phyloP scores from a whole-genome alignment of 2,329 filamentous ascomycete genomes.

The Dactylella cylindrospora region DNA sequence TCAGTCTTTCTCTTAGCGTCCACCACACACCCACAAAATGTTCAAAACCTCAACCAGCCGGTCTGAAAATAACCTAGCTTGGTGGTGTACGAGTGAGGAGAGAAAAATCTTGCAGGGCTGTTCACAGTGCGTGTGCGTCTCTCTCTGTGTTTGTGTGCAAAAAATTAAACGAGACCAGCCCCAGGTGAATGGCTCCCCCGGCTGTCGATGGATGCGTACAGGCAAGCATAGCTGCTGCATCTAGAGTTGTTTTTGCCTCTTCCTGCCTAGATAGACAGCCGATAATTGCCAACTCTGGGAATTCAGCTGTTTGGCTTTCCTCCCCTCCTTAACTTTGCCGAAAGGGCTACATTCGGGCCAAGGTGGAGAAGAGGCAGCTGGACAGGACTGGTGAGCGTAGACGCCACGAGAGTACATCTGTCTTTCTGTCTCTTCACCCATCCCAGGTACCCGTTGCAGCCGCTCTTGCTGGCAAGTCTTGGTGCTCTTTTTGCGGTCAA shows the following conservation, averaged over 20 bases:
- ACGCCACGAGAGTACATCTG: slow-evolving; percentile 38
- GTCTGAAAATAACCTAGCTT: too few species aligned
- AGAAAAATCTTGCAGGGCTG: too few species aligned
- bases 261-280: slow-evolving; percentile 14
- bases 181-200: slow-evolving; percentile 1
- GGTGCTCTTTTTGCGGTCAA: neutral
- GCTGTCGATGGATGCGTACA: too few species aligned
- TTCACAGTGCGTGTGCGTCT: too few species aligned
- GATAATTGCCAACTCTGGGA: slow-evolving; percentile 23
- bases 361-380: slow-evolving; percentile 23
- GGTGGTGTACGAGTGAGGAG: too few species aligned
- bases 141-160: too few species aligned
- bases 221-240: too few species aligned
- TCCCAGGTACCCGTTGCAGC: too few species aligned
- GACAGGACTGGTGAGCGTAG: slow-evolving; percentile 12
- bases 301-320: slow-evolving; percentile 3
- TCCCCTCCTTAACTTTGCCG: slow-evolving; percentile 35
- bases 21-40: too few species aligned
- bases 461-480: slow-evolving; percentile 30
- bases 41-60: too few species aligned
- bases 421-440: too few species aligned
- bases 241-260: slow-evolving; percentile 4
- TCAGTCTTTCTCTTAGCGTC: too few species aligned
- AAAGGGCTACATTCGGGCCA: slow-evolving; percentile 38
- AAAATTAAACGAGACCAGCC: neutral